Evolutionary conservation across 2,329 filamentous ascomycete species (phyloP), one percentile per base, ranked within the genome.

Genomic region (Cladosporium sp.): DNA sequence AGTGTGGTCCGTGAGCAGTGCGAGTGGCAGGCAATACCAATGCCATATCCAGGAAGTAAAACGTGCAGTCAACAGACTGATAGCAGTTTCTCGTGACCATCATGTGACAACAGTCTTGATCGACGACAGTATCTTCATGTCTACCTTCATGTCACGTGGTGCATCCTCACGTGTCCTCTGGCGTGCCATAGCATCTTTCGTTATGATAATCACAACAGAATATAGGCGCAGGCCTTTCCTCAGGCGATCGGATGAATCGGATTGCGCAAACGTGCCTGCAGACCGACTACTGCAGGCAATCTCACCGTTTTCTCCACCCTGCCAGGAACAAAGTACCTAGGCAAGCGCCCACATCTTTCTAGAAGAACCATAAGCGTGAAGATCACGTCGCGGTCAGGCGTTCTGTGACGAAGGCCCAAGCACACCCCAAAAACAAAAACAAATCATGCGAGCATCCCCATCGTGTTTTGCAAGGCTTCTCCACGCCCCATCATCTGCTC

Each of bases 231-330:
- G 9, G 30, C 30, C 25, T 3, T 25, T 3, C 25, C 30, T 34
- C 30, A 20, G 49, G 14, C 19, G 20, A 20, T 25, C 25, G 39
- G 39, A 43, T 42, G 25, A 39, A 17, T 12, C 52, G 39, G 20
- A 47, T 56, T 37, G 54, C 54, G 54, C 42, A 49, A 56, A 42
- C 54, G 42, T 56, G 42, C 54, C 42, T 56, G 54, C 54, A 56
- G 54, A 43, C 14, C 17, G 28, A 42, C 54, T 56, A 56, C 54
- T 56, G 54, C 54, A 56, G 17, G 34, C 39, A 55, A 56, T 38
- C 34, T 56, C 54, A 56, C 19, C 42, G 15, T 17, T 49, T 39
- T 47, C 42, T 49, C 42, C 54, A 47, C 54, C 34, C 34, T 56
- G 54, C 38, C 54, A 56, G 54, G 54, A 49, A 56, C 54, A 52